Evolutionary conservation across 2,329 filamentous ascomycete genomes (phyloP), one percentile per base, ranked within the genome.

Genomic region (Neurospora crassa): DNA sequence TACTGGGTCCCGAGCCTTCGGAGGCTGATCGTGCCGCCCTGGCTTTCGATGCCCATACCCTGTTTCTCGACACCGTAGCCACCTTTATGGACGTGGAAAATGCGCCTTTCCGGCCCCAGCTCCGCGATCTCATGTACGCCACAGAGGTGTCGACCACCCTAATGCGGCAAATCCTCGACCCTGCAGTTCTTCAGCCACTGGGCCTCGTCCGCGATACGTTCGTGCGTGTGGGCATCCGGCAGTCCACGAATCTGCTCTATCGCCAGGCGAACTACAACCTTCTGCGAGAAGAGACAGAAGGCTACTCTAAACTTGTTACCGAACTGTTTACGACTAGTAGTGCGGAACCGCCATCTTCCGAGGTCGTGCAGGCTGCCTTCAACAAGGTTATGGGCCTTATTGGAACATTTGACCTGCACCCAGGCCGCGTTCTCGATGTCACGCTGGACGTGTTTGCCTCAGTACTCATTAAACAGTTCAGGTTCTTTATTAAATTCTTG

Each of bases 201-300:
- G 91, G 92, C 11, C 84, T 99, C 63, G 92, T 97, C 68, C 89
- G 94, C 68, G 89, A 91, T n/a, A 95, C 91, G 6, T 99, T 98
- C 79, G 85, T 88, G 71, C 91, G 91, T 75, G 89, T 96, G 78
- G 91, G 91, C 18, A 94, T 97, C 74, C 90, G 95, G 70, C 94
- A 96, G 78, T 92, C 94, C 68, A 99, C 96, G 8, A 97, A 97
- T 76, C 85, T 96, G 5, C 87, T 99, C 0, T 99, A 99, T 80
- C 91, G 94, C 72, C 96, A 98, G 81, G 93, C 95, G 16, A 98
- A 97, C 80, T 98, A 97, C 84, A 99, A 99, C 77, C 84, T 99
- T 8, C 84, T 99, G 24, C 90, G 96, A 67, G 96, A 99, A 82
- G 96, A 99, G 81, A 93, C 93, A 0, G 96, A 99, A 81, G 96